phyloP scores from a whole-genome alignment of 192 early-diverging fungal species.

The Coemansia sp. region DNA sequence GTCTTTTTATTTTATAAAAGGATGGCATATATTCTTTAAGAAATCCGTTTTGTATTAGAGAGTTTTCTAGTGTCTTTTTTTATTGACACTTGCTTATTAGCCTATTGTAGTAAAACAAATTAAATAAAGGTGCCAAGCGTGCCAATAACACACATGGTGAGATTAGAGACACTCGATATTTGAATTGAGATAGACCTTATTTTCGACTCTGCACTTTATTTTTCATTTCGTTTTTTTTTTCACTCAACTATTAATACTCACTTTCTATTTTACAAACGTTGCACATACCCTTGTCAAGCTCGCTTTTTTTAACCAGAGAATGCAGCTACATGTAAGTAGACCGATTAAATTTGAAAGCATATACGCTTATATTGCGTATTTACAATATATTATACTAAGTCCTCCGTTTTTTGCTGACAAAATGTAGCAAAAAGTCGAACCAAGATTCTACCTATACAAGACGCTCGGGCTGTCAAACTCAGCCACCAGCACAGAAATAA shows the following conservation, averaged over 20 bases:
- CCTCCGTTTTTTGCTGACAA: neutral
- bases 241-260: neutral
- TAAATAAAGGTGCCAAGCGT: no score
- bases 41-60: no score
- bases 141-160: no score
- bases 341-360: neutral
- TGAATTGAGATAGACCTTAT: no score
- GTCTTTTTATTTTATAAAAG: no score
- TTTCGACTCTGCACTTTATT: no score
- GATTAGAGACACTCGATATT: no score
- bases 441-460: slow-evolving; percentile 26
- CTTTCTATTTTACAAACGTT: neutral
- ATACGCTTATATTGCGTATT: neutral
- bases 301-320: neutral
- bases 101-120: neutral
- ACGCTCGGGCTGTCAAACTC: slow-evolving; percentile 17
- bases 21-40: no score
- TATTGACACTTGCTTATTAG: neutral
- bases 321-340: neutral
- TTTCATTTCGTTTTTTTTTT: no score
- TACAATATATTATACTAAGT: neutral
- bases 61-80: neutral
- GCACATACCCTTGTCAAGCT: neutral
- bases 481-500: slow-evolving; percentile 19
- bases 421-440: neutral